Evolutionary conservation across 1,139 yeast species (phyloP), one percentile per base, ranked within the genome.

Genomic region (Sugiyamaella castrensis): DNA sequence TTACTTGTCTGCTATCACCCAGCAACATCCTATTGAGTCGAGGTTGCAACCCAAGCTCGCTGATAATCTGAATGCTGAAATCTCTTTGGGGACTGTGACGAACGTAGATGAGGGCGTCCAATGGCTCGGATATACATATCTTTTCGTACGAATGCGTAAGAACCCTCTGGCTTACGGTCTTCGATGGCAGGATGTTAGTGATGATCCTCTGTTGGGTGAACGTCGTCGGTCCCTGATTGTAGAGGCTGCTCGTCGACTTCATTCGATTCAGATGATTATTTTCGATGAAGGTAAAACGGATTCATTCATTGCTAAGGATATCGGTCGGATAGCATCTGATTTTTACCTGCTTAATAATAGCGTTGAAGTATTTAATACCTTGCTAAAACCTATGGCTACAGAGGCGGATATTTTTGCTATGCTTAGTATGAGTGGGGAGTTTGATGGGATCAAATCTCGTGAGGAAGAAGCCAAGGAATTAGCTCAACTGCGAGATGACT

Each of bases 21-120:
- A 94, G 55, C 98, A 94, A 63, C 96, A 89, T 68, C 97, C 99
- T 0, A 92, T 94, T 53, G 99, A 94, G 66, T 88, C 97, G 0
- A 80, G 82, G 53, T 72, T 94, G 42, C 76, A 82, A 52, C 83
- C 80, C 0, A 88, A 87, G 60, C 68, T 94, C 32, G 91, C 87
- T 12, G 99, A 94, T 66, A 91, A 91, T 58, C 73, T 94, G 62
- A 94, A 94, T 66, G 98, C 99, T 0, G 99, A 94, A 65, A 89
- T 94, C 24, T 84, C 98, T 0, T 70, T 92, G 28, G 99, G 99
- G 1, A 89, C 95, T 0, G 98, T 94, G 2, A 88, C 98, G 0
- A 91, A 86, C 62, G 81, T 92, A 7, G 96, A 87, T 39, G 98
- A 94, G 69, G 99, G 92, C 50, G 84, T 94, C 1, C 88, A 85